Conservation (phyloP, 176 grass and related monocot species). For the Aegilops sharonensis region DNA sequence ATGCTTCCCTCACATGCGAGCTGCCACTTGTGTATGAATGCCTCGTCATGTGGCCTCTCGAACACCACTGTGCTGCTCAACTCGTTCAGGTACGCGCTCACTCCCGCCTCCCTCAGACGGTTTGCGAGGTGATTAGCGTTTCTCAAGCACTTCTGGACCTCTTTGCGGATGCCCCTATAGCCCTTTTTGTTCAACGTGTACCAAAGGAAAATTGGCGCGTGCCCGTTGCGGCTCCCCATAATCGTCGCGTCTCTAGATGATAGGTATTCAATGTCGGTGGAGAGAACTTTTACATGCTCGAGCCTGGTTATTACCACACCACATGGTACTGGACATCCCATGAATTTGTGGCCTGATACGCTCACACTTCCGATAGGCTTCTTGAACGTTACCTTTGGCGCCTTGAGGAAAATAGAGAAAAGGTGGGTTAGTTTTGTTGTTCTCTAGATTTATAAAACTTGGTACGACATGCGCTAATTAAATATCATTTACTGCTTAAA, state of each 20-base stretch:
- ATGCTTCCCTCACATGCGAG: background rate
- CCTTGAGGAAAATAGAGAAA: background rate
- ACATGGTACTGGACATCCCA: conserved; percentile 48
- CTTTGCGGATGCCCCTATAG: background rate
- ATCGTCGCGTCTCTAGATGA: background rate
- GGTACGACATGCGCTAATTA: background rate
- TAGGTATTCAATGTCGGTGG: background rate
- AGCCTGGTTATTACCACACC: conserved; percentile 43
- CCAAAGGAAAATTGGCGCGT: background rate
- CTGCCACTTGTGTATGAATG: background rate
- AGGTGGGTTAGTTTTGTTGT: background rate
- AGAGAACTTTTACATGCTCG: conserved; percentile 6
- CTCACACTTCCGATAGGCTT: conserved; percentile 51
- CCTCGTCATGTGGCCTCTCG: background rate
- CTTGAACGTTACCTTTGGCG: conserved; percentile 48
- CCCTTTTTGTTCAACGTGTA: background rate
- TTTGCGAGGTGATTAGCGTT: background rate
- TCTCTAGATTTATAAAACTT: background rate
- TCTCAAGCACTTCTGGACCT: background rate
- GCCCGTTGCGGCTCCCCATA: background rate
- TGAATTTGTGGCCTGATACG: conserved; percentile 54
- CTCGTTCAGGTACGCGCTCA: background rate
- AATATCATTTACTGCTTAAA: background rate
- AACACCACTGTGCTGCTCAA: background rate
- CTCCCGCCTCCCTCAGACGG: background rate